phyloP scores from a whole-genome alignment of 2,329 filamentous ascomycete species.

The Sodiomyces alkalinus region DNA sequence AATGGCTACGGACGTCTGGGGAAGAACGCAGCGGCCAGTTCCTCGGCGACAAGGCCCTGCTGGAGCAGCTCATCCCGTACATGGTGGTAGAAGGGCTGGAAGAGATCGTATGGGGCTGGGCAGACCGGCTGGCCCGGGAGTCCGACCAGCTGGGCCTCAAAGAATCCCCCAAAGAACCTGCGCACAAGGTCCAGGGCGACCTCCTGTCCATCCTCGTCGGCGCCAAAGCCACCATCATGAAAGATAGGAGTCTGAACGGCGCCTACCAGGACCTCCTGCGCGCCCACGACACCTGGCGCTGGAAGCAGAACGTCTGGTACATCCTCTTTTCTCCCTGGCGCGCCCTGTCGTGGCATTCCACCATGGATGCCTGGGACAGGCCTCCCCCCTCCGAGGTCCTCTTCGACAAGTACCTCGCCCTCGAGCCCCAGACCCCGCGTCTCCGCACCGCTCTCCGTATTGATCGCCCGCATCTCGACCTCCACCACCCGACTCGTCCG shows the following conservation, averaged over 20 bases:
- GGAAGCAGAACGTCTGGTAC: conserved; percentile 17
- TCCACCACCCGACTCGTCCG: conserved; percentile 38
- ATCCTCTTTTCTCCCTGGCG: conserved; percentile 29
- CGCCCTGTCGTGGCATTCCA: conserved; percentile 34
- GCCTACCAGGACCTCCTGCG: conserved; percentile 33
- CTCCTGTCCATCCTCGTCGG: conserved; percentile 26
- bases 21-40: conserved; percentile 30
- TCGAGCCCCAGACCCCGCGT: background rate
- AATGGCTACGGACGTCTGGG: conserved; percentile 38
- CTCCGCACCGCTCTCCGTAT: no score
- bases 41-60: conserved; percentile 20
- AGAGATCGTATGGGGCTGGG: conserved; percentile 36
- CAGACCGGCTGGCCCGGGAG: conserved; percentile 8
- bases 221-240: conserved; percentile 19
- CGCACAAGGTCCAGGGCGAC: no score
- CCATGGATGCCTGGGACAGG: conserved; percentile 30
- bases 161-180: no score
- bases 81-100: conserved; percentile 37
- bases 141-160: conserved; percentile 3
- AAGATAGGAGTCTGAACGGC: conserved; percentile 27
- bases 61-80: conserved; percentile 29
- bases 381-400: conserved; percentile 28
- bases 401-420: conserved; percentile 33
- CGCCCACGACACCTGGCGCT: conserved; percentile 26
- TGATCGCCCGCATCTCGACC: conserved; percentile 36